These are phyloP conservation scores for Podila epigama DNA, from an alignment of 192 early-diverging fungal genomes.

Conservation along the genomic window DNA sequence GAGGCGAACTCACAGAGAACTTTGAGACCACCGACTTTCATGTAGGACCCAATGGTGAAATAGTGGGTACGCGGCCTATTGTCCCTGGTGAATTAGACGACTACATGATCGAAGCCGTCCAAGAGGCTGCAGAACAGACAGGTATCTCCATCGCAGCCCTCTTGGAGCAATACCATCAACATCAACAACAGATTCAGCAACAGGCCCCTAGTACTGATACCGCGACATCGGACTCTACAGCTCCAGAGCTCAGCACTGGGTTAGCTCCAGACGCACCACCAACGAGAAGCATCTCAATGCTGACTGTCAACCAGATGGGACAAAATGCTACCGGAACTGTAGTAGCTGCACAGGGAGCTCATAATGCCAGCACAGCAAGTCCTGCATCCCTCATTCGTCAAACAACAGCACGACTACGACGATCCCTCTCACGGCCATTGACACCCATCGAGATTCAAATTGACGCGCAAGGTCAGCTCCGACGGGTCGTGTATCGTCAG, in stretches of 20 bases:
- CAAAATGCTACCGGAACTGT: background rate
- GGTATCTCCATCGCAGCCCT: slow-evolving; percentile 35
- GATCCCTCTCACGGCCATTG: slow-evolving; percentile 19
- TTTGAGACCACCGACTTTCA: slow-evolving; percentile 42
- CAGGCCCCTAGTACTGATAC: too few species aligned
- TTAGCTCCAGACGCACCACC: background rate
- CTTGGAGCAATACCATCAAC: slow-evolving; percentile 30
- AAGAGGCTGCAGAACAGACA: slow-evolving; percentile 36
- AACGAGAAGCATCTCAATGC: slow-evolving; percentile 11
- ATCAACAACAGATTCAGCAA: background rate
- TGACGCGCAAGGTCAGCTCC: slow-evolving; percentile 34
- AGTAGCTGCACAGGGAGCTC: background rate
- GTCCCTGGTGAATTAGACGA: slow-evolving; percentile 33
- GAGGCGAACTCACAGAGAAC: slow-evolving; percentile 28
- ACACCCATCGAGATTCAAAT: slow-evolving; percentile 43
- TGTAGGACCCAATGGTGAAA: slow-evolving; percentile 32
- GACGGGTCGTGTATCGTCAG: slow-evolving; percentile 33
- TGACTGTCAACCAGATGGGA: slow-evolving; percentile 11
- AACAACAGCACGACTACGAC: slow-evolving; percentile 31
- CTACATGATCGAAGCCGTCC: slow-evolving; percentile 45
- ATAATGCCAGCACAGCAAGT: too few species aligned
- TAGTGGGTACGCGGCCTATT: slow-evolving; percentile 37
- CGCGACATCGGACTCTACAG: too few species aligned
- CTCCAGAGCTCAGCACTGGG: background rate
- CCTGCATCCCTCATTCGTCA: slow-evolving; percentile 27